Percentiles rank a stretch among this genome's conserved stretches.
Evolutionary conservation across 176 grass and related monocot species (phyloP).

Genomic region (Ensete ventricosum): DNA sequence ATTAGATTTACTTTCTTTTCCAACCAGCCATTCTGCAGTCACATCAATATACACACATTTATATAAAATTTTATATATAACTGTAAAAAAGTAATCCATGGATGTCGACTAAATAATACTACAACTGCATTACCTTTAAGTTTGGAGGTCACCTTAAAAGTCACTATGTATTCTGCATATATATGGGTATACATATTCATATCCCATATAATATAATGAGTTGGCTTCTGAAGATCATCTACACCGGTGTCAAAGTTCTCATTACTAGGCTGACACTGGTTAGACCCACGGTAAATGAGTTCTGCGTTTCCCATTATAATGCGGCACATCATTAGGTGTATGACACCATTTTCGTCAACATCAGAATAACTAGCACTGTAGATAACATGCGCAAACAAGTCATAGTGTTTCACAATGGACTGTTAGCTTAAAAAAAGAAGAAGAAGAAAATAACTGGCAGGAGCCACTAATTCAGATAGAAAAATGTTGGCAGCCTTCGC

Average conservation of each 20-base stretch:
- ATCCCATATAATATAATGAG: conserved; percentile 90
- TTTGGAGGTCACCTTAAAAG: conserved; percentile 63
- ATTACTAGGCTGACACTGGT: conserved; percentile 56
- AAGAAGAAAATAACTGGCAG: not conserved
- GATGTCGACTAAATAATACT: conserved; percentile 5
- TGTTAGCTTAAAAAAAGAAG: not conserved
- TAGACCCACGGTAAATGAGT: conserved; percentile 65
- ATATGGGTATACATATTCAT: conserved; percentile 70
- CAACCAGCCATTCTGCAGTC: conserved; percentile 47
- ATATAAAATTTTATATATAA: conserved; percentile 9
- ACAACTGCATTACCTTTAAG: conserved; percentile 42
- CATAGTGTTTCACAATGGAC: not conserved
- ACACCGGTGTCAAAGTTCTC: conserved; percentile 74
- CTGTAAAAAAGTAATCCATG: not conserved
- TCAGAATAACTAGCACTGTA: conserved; percentile 75
- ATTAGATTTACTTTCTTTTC: conserved; percentile 48
- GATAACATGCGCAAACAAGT: conserved; percentile 3
- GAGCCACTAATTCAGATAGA: not conserved
- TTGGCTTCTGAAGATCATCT: conserved; percentile 77
- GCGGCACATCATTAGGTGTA: conserved; percentile 87
- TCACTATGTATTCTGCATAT: conserved; percentile 86
- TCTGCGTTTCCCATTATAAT: conserved; percentile 91
- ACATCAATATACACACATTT: conserved; percentile 18
- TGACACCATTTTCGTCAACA: conserved; percentile 66
- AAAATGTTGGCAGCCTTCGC: not conserved